A percentile compares a stretch with the other conserved stretches of the same genome.
phyloP scores from a whole-genome alignment of 148 eudicot species.

The Amaranthus palmeri region DNA sequence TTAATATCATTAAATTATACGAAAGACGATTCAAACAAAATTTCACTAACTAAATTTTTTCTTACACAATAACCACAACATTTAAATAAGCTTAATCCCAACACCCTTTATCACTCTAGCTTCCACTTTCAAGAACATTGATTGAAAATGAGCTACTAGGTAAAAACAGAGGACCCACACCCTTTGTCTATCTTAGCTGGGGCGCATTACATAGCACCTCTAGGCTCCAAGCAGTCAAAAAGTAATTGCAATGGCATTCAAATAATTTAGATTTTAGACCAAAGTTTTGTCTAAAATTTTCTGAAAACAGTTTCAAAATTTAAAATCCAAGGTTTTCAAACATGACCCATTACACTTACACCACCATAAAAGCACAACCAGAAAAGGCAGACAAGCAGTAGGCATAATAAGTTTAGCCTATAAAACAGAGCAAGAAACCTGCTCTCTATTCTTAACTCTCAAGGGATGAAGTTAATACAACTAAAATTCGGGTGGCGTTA shows the following conservation, averaged over 20 bases:
- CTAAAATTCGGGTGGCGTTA: not conserved
- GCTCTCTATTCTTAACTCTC: not conserved
- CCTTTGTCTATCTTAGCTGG: constrained; percentile 6
- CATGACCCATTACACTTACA: constrained; percentile 10
- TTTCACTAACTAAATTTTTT: too few relatives aligned
- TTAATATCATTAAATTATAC: too few relatives aligned
- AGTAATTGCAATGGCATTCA: not conserved
- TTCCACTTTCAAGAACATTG: too few relatives aligned
- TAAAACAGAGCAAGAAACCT: not conserved
- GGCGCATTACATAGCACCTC: constrained; percentile 4
- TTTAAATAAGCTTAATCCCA: too few relatives aligned
- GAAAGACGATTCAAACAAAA: too few relatives aligned
- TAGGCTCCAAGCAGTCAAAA: constrained; percentile 3
- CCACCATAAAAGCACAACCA: not conserved
- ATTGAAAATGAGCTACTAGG: not conserved
- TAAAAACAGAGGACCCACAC: not conserved
- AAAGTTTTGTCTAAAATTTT: not conserved
- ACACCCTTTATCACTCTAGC: too few relatives aligned
- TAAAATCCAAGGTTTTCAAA: constrained; percentile 1
- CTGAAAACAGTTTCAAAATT: constrained; percentile 5
- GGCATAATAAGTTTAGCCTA: not conserved
- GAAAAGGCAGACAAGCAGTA: not conserved
- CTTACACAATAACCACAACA: too few relatives aligned
- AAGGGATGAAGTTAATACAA: not conserved
- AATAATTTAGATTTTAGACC: not conserved